Percentiles rank a stretch among this genome's conserved stretches.
These are phyloP conservation scores for Fusarium sp. DNA, from an alignment of 2,329 filamentous ascomycete genomes.

Conservation along the genomic window DNA sequence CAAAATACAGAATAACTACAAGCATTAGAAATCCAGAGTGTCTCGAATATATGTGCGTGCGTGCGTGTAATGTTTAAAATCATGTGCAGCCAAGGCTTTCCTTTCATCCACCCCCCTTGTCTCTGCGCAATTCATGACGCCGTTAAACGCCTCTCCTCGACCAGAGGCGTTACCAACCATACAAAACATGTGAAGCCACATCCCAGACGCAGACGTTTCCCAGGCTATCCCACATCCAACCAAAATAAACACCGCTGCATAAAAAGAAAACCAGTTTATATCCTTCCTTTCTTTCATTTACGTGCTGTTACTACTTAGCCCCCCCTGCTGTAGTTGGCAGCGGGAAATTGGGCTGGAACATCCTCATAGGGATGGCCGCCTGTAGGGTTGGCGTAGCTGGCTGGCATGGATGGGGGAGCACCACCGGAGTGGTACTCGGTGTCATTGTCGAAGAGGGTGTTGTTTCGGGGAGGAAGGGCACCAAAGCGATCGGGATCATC, in stretches of 20 bases:
- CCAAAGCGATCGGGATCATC: slow-evolving; percentile 59
- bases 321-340: slow-evolving; percentile 69
- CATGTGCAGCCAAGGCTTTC: slow-evolving; percentile 32
- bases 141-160: slow-evolving; percentile 40
- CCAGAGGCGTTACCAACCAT: slow-evolving; percentile 46
- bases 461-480: slow-evolving; percentile 53
- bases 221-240: slow-evolving; percentile 32
- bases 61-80: slow-evolving; percentile 34
- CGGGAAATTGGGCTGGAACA: slow-evolving; percentile 68
- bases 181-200: slow-evolving; percentile 35
- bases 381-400: slow-evolving; percentile 44
- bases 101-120: slow-evolving; percentile 33
- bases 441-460: slow-evolving; percentile 64
- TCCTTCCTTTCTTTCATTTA: slow-evolving; percentile 42
- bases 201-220: slow-evolving; percentile 39
- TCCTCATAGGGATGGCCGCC: slow-evolving; percentile 45
- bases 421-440: slow-evolving; percentile 61
- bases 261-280: slow-evolving; percentile 42
- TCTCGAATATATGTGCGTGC: slow-evolving; percentile 15
- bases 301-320: slow-evolving; percentile 50
- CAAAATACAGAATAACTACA: slow-evolving; percentile 31
- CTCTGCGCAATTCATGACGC: slow-evolving; percentile 44
- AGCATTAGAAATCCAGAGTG: slow-evolving; percentile 19
- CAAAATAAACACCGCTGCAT: slow-evolving; percentile 38
- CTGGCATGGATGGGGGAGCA: slow-evolving; percentile 45